phyloP scores from a whole-genome alignment of 768 basidiomycete species.

The Mycena crocata region DNA sequence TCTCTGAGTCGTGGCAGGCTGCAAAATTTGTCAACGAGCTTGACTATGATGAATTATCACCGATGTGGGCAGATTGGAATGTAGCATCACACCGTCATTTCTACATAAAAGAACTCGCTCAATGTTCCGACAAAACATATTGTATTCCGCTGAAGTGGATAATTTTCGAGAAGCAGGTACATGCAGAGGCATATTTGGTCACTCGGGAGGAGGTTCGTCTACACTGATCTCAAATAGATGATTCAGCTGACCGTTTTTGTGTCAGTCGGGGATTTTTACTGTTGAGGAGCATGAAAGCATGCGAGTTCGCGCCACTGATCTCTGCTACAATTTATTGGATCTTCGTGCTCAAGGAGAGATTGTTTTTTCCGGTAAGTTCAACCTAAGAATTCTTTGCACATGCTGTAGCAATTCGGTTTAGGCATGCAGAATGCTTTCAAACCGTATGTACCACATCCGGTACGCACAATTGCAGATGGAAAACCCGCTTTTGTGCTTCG shows the following conservation, averaged over 20 bases:
- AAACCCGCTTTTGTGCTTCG: background rate
- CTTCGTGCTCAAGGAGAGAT: no score
- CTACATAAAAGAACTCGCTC: background rate
- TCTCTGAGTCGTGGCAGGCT: constrained; percentile 22
- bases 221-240: no score
- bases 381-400: no score
- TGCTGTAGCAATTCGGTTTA: background rate
- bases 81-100: background rate
- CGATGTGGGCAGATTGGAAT: constrained; percentile 15
- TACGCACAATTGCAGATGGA: background rate
- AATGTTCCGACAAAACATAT: background rate
- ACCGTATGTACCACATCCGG: constrained; percentile 33
- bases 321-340: background rate
- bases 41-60: constrained; percentile 5
- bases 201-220: background rate
- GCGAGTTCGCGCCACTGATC: background rate
- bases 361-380: no score
- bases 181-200: background rate
- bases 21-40: constrained; percentile 13
- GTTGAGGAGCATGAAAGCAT: background rate
- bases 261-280: background rate
- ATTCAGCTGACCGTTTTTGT: no score
- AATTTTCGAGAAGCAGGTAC: background rate
- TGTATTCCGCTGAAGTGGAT: background rate
- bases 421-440: background rate